Evolutionary conservation across 208 protist species (phyloP), one percentile per base, ranked within the genome.

Genomic region (Novymonas esmeraldas): DNA sequence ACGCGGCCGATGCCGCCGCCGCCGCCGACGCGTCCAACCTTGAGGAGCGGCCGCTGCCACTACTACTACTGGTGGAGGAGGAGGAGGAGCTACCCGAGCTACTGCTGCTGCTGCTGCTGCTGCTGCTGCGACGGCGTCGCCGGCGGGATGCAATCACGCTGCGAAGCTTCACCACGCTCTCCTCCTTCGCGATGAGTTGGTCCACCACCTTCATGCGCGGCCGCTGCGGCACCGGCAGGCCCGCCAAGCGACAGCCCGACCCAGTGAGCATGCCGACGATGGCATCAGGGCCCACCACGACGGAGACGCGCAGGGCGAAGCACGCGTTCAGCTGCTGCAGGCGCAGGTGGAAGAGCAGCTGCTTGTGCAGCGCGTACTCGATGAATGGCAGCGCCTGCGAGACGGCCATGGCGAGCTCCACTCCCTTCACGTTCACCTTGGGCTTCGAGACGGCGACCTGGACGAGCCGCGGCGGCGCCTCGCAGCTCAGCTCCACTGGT

Each of bases 311-410:
- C 36, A 97, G 65, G 14, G 85, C 76, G 77, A 98, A 97, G 49
- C 88, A 93, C 24, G 89, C 84, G 74, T 98, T 98, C 34, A 95
- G 64, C 66, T 83, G 50, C 58, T 84, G 77, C 22, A 97, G 69
- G 2, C 87, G 86, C 10, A 98, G 81, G 42, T 93, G 79, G 60
- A 96, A 92, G 51, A 98, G 54, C 2, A 98, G 83, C 76, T 98
- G 92, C 58, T 93, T 90, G 64, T 98, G 89, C 60, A 98, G 57
- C 10, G 92, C 78, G 61, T 90, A 95, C 78, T 97, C 94, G 46
- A 96, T 86, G 50, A 88, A 96, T 2, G 94, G 92, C 42, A 98
- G 78, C 20, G 87, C 85, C 72, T 97, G 85, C 22, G 87, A 94
- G 5, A 96, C 81, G 14, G 73, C 73, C 48, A 89, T 87, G 2